phyloP scores from a whole-genome alignment of 1,284 basidiomycete genomes.

The Irpex lacteus region DNA sequence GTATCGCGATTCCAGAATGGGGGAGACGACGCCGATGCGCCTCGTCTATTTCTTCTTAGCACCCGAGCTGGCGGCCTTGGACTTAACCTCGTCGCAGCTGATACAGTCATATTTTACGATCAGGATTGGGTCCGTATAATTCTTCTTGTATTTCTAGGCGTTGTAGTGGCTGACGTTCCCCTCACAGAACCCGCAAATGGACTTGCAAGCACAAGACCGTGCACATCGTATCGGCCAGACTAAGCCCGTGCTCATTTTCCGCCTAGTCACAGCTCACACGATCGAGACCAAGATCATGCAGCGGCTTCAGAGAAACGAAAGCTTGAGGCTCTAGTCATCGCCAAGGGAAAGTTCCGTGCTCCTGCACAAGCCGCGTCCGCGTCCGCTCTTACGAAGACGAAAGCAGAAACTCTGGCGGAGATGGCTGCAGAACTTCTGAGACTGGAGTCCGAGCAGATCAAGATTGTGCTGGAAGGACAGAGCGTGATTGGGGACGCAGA shows the following conservation, averaged over 20 bases:
- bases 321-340: constrained; percentile 92
- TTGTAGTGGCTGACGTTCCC: no score
- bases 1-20: constrained; percentile 85
- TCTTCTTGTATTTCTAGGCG: no score
- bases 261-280: constrained; percentile 84
- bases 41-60: constrained; percentile 84
- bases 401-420: constrained; percentile 69
- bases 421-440: constrained; percentile 79
- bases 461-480: constrained; percentile 68
- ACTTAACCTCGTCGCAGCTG: constrained; percentile 91
- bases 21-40: constrained; percentile 63
- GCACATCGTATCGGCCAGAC: constrained; percentile 96
- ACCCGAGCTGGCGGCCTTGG: constrained; percentile 92
- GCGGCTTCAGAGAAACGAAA: constrained; percentile 87
- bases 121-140: constrained; percentile 89
- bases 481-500: constrained; percentile 82
- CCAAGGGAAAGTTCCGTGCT: constrained; percentile 86
- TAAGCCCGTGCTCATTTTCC: constrained; percentile 84
- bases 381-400: constrained; percentile 14
- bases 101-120: constrained; percentile 94
- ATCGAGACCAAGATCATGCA: constrained; percentile 92
- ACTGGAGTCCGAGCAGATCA: constrained; percentile 87
- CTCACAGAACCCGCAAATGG: constrained; percentile 90
- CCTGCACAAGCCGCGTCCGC: constrained; percentile 41
- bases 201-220: constrained; percentile 93